These are phyloP conservation scores for Colletotrichum sp. DNA, from an alignment of 2,329 filamentous ascomycete species.

Conservation along the genomic window DNA sequence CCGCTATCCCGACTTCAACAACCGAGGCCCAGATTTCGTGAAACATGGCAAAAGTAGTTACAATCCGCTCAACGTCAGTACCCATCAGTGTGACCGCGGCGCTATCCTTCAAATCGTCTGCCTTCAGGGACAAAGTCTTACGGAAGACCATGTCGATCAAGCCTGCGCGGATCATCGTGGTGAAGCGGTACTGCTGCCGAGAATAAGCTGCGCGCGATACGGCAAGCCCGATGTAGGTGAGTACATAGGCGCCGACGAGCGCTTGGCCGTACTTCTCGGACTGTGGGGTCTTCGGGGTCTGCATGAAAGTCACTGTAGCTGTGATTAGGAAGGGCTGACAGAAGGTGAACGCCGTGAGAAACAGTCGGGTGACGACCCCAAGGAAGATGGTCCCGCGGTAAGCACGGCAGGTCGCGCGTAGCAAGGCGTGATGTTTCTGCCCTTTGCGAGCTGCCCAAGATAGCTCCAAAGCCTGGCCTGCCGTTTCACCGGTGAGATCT, in stretches of 20 bases:
- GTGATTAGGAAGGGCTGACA: slow-evolving; percentile 29
- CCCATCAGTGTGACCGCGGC: slow-evolving; percentile 41
- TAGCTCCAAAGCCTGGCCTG: neutral
- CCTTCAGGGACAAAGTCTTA: slow-evolving; percentile 28
- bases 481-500: neutral
- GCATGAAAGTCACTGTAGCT: slow-evolving; percentile 20
- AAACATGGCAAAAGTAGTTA: slow-evolving; percentile 17
- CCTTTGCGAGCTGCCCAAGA: neutral
- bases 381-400: neutral
- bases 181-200: slow-evolving; percentile 30
- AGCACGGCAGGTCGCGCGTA: neutral
- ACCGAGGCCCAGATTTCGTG: slow-evolving; percentile 26
- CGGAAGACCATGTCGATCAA: slow-evolving; percentile 31
- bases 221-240: slow-evolving; percentile 36
- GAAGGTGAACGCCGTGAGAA: slow-evolving; percentile 26
- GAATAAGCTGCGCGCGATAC: slow-evolving; percentile 33
- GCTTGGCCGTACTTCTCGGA: slow-evolving; percentile 26
- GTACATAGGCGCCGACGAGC: slow-evolving; percentile 32
- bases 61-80: slow-evolving; percentile 37
- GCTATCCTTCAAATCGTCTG: slow-evolving; percentile 27
- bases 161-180: slow-evolving; percentile 30
- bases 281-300: slow-evolving; percentile 13
- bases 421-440: neutral
- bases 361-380: neutral
- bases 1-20: slow-evolving; percentile 28